Conservation (phyloP, 495 filamentous ascomycete genomes). For the Durotheca rogersii region DNA sequence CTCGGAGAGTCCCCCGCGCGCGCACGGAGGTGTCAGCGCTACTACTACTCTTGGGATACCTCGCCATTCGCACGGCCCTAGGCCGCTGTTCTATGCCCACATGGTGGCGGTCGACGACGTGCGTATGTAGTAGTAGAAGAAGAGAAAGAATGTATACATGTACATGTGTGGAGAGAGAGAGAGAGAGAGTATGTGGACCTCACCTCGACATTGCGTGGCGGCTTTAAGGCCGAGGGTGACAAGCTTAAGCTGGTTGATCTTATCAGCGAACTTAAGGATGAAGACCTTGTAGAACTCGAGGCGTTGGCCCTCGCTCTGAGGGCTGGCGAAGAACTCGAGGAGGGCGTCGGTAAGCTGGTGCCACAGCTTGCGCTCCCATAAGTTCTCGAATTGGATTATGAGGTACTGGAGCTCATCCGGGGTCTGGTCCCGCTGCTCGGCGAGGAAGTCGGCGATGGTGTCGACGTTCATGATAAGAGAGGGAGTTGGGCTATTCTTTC, state of each 20-base stretch:
- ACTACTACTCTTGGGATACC: not conserved
- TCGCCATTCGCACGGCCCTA: conserved; percentile 16
- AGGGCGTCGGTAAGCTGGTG: conserved; percentile 93
- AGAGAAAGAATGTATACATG: not conserved
- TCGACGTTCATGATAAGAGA: conserved; percentile 76
- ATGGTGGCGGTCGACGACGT: no score
- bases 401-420: conserved; percentile 83
- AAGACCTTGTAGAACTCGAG: conserved; percentile 91
- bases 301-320: conserved; percentile 78
- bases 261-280: conserved; percentile 92
- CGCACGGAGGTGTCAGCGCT: not conserved
- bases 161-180: not conserved
- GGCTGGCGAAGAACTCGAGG: conserved; percentile 82
- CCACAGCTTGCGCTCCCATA: conserved; percentile 98
- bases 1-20: not conserved
- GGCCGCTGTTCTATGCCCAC: no score
- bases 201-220: conserved; percentile 83
- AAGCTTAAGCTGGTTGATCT: conserved; percentile 98
- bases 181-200: conserved; percentile 19
- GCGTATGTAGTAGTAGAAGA: no score
- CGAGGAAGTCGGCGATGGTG: conserved; percentile 87
- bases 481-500: no score
- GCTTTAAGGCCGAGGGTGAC: conserved; percentile 85
- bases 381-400: conserved; percentile 92
- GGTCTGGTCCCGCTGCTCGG: conserved; percentile 79